A percentile compares a stretch with the other conserved stretches of the same genome.
Conservation (phyloP, 1,284 basidiomycete species). For the Trichosporon sp. region DNA sequence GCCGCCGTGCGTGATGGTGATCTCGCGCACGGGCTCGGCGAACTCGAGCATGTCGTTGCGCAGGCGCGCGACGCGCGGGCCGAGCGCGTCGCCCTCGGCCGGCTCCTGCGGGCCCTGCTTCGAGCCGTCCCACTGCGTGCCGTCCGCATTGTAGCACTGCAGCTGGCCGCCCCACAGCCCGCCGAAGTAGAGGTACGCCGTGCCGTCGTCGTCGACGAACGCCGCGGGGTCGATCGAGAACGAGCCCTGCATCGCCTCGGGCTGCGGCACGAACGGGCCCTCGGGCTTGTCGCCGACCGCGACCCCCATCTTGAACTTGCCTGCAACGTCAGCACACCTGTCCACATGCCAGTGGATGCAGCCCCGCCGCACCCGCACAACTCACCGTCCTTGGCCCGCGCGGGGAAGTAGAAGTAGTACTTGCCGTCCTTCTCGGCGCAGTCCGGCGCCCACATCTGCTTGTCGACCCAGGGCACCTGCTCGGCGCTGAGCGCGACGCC, state of each 20-base stretch:
- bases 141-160: constrained; percentile 30
- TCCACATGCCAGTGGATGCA: background rate
- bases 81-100: constrained; percentile 22
- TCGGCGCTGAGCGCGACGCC: constrained; percentile 30
- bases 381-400: constrained; percentile 35
- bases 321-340: constrained; percentile 18
- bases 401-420: constrained; percentile 42
- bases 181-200: constrained; percentile 38
- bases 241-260: constrained; percentile 28
- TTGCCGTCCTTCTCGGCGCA: constrained; percentile 29
- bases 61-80: constrained; percentile 33
- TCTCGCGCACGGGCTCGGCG: constrained; percentile 25
- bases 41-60: constrained; percentile 32
- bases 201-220: constrained; percentile 37
- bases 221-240: constrained; percentile 41
- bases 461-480: constrained; percentile 36
- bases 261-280: constrained; percentile 37
- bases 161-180: constrained; percentile 44
- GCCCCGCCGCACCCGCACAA: background rate
- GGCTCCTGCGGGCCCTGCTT: constrained; percentile 31
- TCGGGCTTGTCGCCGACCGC: constrained; percentile 30
- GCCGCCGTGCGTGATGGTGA: constrained; percentile 29
- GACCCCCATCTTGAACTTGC: constrained; percentile 39
- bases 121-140: constrained; percentile 22
- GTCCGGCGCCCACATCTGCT: constrained; percentile 43